Conservation (phyloP, 257 asterid species). For the Nicotiana benthamiana region DNA sequence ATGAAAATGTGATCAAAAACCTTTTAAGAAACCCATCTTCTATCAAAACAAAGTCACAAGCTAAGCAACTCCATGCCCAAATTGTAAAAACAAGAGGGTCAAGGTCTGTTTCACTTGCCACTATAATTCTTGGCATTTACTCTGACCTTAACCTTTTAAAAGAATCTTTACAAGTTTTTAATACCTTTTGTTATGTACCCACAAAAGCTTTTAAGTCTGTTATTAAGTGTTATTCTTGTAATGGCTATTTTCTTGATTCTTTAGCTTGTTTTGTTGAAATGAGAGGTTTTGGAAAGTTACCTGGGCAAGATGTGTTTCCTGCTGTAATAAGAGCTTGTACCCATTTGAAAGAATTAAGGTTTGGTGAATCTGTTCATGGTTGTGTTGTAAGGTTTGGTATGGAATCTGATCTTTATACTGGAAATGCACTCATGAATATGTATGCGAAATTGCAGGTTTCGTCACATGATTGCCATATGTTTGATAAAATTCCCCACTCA, state of each 20-base stretch:
- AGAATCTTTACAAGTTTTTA: constrained; percentile 45
- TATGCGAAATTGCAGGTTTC: constrained; percentile 58
- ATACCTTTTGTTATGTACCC: constrained; percentile 33
- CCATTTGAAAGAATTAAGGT: constrained; percentile 48
- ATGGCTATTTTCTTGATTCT: constrained; percentile 42
- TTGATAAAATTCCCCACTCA: constrained; percentile 40
- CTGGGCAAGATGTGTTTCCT: constrained; percentile 74
- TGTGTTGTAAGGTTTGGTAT: constrained; percentile 56
- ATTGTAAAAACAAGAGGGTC: constrained; percentile 34
- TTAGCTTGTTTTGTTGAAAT: constrained; percentile 49
- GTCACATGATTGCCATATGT: constrained; percentile 19
- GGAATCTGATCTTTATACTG: constrained; percentile 66
- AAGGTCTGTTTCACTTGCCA: constrained; percentile 17
- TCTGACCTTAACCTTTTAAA: constrained; percentile 54
- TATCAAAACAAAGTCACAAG: constrained; percentile 61
- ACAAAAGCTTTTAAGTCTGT: constrained; percentile 72
- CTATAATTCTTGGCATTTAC: constrained; percentile 53
- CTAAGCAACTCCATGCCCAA: constrained; percentile 82
- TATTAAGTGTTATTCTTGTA: constrained; percentile 62
- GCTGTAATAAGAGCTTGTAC: constrained; percentile 63
- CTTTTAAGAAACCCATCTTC: constrained; percentile 33
- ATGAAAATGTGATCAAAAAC: constrained; percentile 17
- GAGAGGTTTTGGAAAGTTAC: constrained; percentile 56
- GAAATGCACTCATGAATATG: constrained; percentile 86
- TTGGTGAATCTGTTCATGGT: constrained; percentile 75